Conservation (phyloP, 2,329 filamentous ascomycete species). For the Fusarium sp. region DNA sequence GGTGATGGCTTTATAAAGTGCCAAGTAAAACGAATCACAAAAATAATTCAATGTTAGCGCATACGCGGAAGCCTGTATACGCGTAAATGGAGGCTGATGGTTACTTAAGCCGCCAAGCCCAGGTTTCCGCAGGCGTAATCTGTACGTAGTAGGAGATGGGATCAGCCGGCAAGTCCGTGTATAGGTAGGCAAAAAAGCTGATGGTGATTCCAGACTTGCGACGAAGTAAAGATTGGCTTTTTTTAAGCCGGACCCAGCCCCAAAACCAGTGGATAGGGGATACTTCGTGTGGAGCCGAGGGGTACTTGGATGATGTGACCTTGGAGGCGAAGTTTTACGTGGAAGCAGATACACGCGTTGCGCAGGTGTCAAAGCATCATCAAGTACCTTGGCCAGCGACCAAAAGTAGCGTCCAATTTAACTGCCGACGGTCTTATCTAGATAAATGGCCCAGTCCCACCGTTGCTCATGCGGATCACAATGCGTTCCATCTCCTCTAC, state of each 20-base stretch:
- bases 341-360: too few species aligned
- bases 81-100: constrained; percentile 11
- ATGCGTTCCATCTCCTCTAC: constrained; percentile 15
- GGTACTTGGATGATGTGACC: not conserved
- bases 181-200: constrained; percentile 1
- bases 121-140: not conserved
- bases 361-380: not conserved
- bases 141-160: not conserved
- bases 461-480: constrained; percentile 31
- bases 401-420: constrained; percentile 11
- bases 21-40: constrained; percentile 6
- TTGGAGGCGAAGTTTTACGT: not conserved
- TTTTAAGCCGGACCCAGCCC: constrained; percentile 17
- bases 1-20: constrained; percentile 7
- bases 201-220: constrained; percentile 17
- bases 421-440: constrained; percentile 9
- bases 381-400: constrained; percentile 3
- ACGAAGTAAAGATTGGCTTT: constrained; percentile 24
- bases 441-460: constrained; percentile 30
- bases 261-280: constrained; percentile 5
- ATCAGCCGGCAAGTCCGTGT: not conserved
- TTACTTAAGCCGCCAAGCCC: not conserved
- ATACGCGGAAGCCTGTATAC: constrained; percentile 4
- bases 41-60: not conserved
- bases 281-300: constrained; percentile 10